These are phyloP conservation scores for Aspergillus quadricinctus DNA, from an alignment of 2,329 filamentous ascomycete genomes.

Conservation along the genomic window DNA sequence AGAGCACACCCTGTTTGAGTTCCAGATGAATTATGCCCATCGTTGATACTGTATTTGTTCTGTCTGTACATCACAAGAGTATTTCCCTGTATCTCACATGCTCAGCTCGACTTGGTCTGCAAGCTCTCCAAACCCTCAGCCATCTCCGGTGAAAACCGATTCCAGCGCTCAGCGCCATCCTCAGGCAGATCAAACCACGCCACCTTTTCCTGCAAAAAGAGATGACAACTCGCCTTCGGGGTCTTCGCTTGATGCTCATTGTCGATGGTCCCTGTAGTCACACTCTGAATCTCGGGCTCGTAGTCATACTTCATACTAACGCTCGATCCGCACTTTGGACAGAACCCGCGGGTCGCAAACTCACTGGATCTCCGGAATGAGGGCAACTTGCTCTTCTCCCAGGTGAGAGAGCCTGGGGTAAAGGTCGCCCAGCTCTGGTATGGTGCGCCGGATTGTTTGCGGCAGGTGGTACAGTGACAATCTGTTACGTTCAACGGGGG, in stretches of 20 bases:
- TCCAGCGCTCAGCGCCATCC: slow-evolving; percentile 28
- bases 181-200: slow-evolving; percentile 37
- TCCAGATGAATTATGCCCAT: neutral
- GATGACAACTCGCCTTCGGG: slow-evolving; percentile 31
- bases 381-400: slow-evolving; percentile 26
- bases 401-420: slow-evolving; percentile 30
- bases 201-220: slow-evolving; percentile 43
- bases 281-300: slow-evolving; percentile 24
- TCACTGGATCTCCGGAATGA: slow-evolving; percentile 35
- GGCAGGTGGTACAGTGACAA: slow-evolving; percentile 49
- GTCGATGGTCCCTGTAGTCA: slow-evolving; percentile 43
- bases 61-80: neutral
- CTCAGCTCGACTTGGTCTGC: neutral
- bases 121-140: neutral
- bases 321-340: slow-evolving; percentile 44
- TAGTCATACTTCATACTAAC: slow-evolving; percentile 42
- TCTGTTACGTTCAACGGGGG: slow-evolving; percentile 34
- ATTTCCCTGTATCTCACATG: neutral
- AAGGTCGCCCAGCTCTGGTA: slow-evolving; percentile 44
- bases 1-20: neutral
- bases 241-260: slow-evolving; percentile 25
- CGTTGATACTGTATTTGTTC: neutral
- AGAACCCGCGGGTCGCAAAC: slow-evolving; percentile 43
- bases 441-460: slow-evolving; percentile 44
- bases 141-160: slow-evolving; percentile 14